Base-by-base conservation (phyloP, 306 rosid species). In the Cicer arietinum region DNA sequence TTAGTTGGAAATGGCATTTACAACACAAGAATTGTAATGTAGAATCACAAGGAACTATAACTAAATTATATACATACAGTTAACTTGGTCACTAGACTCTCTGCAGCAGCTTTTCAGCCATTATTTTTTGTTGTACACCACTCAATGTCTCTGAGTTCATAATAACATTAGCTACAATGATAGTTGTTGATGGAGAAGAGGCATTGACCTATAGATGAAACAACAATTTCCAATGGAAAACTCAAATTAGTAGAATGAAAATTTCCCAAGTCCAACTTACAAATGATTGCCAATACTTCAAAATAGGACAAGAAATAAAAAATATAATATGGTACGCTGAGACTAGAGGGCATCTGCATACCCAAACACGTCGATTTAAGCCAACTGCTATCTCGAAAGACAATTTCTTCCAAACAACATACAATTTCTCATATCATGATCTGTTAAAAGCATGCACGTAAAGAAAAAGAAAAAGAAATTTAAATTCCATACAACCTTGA, bases 291-390 rank as follows among this genome's bases (percentile, higher is more conserved):
- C 53, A 80, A 57, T 6, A 69, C 76, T 69, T 61, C 48, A 74
- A 25, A 25, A n/a, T 69, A 42, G 35, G 52, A 50, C 11, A 41
- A 76, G 35, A 47, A 53, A 47, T 50, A 61, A 39, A 62, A 7
- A 52, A 72, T 22, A 16, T 58, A 51, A 59, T 22, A 58, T 45
- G 48, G 60, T 13, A 72, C 11, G 44, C 7, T 11, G 61, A 40
- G 79, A 65, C 37, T 52, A 46, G 77, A 63, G 40, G 37, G 46
- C 10, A 47, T 67, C 48, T 66, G 46, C 50, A 43, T 88, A 91
- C 97, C 97, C 97, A 94, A 85, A 87, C 98, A 58, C 97, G 97
- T 63, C 96, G 95, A 69, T 94, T 94, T 64, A 91, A 76, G 70
- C 98, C 97, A 77, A 85, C 81, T 62, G 96, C 97, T 60, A 84